Percentiles rank a stretch among this genome's conserved stretches.
phyloP scores from a whole-genome alignment of 192 early-diverging fungal genomes.

The Phlyctochytrium arcticum region DNA sequence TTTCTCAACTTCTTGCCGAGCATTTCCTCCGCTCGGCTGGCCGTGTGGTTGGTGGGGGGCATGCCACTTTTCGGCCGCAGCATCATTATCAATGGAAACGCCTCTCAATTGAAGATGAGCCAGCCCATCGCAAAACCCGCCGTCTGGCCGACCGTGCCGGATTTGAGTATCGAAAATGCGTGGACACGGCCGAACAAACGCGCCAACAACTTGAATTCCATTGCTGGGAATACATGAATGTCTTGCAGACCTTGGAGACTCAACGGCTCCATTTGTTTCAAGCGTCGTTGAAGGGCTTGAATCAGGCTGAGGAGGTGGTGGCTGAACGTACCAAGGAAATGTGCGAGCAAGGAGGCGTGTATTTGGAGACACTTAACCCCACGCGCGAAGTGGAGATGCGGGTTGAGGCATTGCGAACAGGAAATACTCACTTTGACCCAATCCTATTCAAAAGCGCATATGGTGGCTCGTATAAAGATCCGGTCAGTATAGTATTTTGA shows the following conservation, averaged over 20 bases:
- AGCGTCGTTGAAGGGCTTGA: constrained; percentile 17
- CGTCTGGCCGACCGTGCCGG: constrained; percentile 40
- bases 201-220: constrained; percentile 27
- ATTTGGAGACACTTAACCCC: constrained; percentile 39
- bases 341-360: constrained; percentile 22
- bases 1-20: constrained; percentile 28
- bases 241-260: constrained; percentile 19
- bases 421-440: constrained; percentile 30
- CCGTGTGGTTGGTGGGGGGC: no score
- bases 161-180: constrained; percentile 29
- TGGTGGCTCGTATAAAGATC: neutral
- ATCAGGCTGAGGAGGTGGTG: constrained; percentile 29
- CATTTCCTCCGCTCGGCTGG: constrained; percentile 31
- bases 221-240: constrained; percentile 38
- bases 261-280: constrained; percentile 32
- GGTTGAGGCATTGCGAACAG: constrained; percentile 36
- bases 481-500: neutral
- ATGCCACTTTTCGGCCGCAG: constrained; percentile 2
- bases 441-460: constrained; percentile 23
- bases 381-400: constrained; percentile 36
- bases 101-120: constrained; percentile 36
- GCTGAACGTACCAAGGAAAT: constrained; percentile 2
- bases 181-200: constrained; percentile 28
- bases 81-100: constrained; percentile 43
- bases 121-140: constrained; percentile 22